phyloP scores from a whole-genome alignment of 208 protist species.

The Zelonia costaricensis region DNA sequence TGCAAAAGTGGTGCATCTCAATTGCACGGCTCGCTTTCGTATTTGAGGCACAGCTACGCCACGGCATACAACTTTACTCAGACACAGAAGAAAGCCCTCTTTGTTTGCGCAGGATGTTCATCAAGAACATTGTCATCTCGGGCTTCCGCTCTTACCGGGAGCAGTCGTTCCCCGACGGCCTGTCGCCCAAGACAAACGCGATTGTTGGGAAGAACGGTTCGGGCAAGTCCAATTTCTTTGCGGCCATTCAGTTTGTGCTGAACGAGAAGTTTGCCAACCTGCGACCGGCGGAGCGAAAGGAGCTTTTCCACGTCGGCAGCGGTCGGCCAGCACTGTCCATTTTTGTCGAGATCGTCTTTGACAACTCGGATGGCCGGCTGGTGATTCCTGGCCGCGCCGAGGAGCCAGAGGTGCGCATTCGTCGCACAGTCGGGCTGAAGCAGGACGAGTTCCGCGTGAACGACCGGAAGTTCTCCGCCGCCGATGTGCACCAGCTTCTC shows the following conservation, averaged over 20 bases:
- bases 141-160: constrained; percentile 93
- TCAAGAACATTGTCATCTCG: constrained; percentile 93
- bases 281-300: constrained; percentile 90
- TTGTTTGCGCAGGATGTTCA: no score
- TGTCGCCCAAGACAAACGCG: constrained; percentile 83
- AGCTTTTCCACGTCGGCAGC: constrained; percentile 95
- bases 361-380: constrained; percentile 97
- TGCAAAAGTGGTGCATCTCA: no score
- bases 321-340: constrained; percentile 89
- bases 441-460: constrained; percentile 99
- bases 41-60: no score
- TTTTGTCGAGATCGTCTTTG: constrained; percentile 99
- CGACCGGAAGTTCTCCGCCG: constrained; percentile 91
- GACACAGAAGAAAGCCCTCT: no score
- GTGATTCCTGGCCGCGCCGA: constrained; percentile 86
- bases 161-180: constrained; percentile 81
- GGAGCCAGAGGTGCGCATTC: constrained; percentile 95
- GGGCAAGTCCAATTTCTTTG: constrained; percentile 98
- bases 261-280: constrained; percentile 92
- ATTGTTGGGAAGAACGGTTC: constrained; percentile 97
- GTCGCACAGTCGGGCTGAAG: constrained; percentile 97
- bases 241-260: constrained; percentile 97
- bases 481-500: constrained; percentile 95
- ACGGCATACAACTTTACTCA: no score
- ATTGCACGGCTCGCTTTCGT: no score